These are phyloP conservation scores for Trifolium subterraneum DNA, from an alignment of 306 rosid genomes.

Conservation along the genomic window DNA sequence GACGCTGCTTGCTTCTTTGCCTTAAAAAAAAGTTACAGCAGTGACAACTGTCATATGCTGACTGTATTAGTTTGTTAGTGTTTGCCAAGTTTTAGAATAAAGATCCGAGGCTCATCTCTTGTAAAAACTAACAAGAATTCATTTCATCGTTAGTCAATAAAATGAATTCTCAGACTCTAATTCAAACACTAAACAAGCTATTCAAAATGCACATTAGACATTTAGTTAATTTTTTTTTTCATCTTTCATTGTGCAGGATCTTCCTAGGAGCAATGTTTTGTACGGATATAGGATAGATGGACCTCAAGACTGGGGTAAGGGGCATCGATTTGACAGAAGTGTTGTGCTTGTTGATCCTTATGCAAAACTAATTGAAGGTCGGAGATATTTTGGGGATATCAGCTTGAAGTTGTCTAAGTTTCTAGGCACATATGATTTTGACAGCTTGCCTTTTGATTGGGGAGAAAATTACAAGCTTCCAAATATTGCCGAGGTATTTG, in stretches of 20 bases:
- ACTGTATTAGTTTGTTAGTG: not conserved
- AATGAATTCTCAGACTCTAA: not conserved
- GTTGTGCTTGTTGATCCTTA: constrained; percentile 89
- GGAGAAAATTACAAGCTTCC: constrained; percentile 89
- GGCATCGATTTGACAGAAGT: constrained; percentile 89
- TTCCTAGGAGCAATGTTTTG: constrained; percentile 72
- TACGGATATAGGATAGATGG: constrained; percentile 91
- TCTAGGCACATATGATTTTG: constrained; percentile 89
- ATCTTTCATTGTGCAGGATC: constrained; percentile 60
- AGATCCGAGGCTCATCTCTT: not conserved
- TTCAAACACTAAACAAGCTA: not conserved
- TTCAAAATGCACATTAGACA: not conserved
- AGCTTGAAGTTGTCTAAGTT: constrained; percentile 63
- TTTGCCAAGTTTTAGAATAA: not conserved
- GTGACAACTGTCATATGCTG: not conserved
- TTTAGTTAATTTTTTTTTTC: constrained; percentile 19
- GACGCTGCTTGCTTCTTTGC: too few relatives aligned
- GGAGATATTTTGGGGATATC: constrained; percentile 78
- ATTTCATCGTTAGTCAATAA: not conserved
- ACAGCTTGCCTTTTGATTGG: constrained; percentile 85
- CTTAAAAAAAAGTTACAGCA: not conserved
- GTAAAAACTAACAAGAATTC: constrained; percentile 16
- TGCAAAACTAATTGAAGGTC: constrained; percentile 90
- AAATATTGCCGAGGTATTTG: constrained; percentile 79
- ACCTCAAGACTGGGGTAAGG: constrained; percentile 73